Percentiles rank a stretch among this genome's conserved stretches.
phyloP scores from a whole-genome alignment of 768 basidiomycete genomes.

The Piloderma croceum region DNA sequence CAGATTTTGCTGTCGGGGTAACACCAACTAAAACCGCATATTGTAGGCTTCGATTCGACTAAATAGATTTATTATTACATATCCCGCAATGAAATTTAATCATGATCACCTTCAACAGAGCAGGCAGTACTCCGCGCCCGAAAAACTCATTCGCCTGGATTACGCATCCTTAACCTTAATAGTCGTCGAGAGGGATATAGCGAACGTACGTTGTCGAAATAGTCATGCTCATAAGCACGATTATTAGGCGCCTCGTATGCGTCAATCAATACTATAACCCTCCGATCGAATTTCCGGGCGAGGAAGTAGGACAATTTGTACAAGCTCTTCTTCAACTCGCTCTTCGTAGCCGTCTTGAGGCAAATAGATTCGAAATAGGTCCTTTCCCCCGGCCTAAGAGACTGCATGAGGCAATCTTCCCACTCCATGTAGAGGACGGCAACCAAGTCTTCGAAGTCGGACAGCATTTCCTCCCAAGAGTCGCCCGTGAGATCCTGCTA shows the following conservation, averaged over 20 bases:
- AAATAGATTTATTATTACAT: slow-evolving; percentile 5
- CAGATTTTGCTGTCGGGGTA: slow-evolving; percentile 11
- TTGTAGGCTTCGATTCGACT: slow-evolving; percentile 8
- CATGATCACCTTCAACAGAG: slow-evolving; percentile 14
- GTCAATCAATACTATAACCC: slow-evolving; percentile 12
- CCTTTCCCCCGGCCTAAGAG: slow-evolving; percentile 8
- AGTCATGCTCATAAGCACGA: slow-evolving; percentile 11
- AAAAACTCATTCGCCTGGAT: slow-evolving; percentile 13
- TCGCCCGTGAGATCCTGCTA: slow-evolving; percentile 7
- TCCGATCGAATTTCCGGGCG: slow-evolving; percentile 8
- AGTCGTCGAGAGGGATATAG: slow-evolving; percentile 6
- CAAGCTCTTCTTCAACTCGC: slow-evolving; percentile 4
- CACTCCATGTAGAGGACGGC: slow-evolving; percentile 7
- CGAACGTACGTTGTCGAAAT: slow-evolving; percentile 11
- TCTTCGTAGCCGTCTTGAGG: slow-evolving; percentile 4
- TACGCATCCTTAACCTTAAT: slow-evolving; percentile 9
- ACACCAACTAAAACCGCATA: slow-evolving; percentile 10
- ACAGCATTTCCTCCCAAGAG: slow-evolving; percentile 13
- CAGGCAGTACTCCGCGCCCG: slow-evolving; percentile 10
- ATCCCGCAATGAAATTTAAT: slow-evolving; percentile 6
- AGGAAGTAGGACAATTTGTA: slow-evolving; percentile 8
- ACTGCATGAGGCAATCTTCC: slow-evolving; percentile 8
- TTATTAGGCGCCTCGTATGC: slow-evolving; percentile 11
- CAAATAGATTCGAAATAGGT: slow-evolving; percentile 9
- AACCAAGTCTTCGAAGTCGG: slow-evolving; percentile 3